Percentiles rank a stretch among this genome's conserved stretches.
phyloP scores from a whole-genome alignment of 805 yeast species.

The Lachancea thermotolerans region DNA sequence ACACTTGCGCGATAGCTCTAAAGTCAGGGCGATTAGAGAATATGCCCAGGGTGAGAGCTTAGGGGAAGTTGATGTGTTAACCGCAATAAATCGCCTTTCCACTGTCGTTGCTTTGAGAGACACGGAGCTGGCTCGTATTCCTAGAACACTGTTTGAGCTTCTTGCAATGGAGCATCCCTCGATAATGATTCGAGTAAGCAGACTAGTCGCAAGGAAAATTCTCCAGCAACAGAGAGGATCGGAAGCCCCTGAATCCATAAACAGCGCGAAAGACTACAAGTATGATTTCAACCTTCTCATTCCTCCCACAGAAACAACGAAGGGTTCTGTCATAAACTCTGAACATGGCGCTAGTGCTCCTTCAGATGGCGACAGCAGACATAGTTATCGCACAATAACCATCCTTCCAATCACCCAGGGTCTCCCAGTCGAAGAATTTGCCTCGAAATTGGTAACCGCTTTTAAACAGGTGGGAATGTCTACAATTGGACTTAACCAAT shows the following conservation, averaged over 20 bases:
- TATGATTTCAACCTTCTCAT: conserved; percentile 29
- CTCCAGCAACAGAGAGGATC: conserved; percentile 11
- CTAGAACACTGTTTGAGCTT: conserved; percentile 81
- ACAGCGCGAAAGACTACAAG: conserved; percentile 14
- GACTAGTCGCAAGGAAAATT: conserved; percentile 68
- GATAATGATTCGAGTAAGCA: conserved; percentile 80
- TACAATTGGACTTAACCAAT: conserved; percentile 77
- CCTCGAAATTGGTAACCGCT: conserved; percentile 62
- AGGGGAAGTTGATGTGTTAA: conserved; percentile 91
- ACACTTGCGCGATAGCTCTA: conserved; percentile 10
- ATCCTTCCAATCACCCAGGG: conserved; percentile 74
- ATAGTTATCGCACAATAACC: conserved; percentile 68
- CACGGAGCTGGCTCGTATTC: conserved; percentile 89
- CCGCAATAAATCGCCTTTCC: conserved; percentile 61
- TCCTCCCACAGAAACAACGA: conserved; percentile 26
- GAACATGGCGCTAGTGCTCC: conserved; percentile 12
- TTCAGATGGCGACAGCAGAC: conserved; percentile 15
- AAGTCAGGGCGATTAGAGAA: conserved; percentile 49
- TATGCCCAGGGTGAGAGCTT: conserved; percentile 91
- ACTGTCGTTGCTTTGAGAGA: conserved; percentile 84
- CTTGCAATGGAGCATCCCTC: conserved; percentile 81
- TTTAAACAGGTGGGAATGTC: conserved; percentile 64
- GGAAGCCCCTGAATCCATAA: conserved; percentile 11
- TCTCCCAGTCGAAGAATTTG: conserved; percentile 83
- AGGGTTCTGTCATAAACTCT: conserved; percentile 8